These are phyloP conservation scores for Camellia sinensis DNA, from an alignment of 148 eudicot species.

Conservation along the genomic window DNA sequence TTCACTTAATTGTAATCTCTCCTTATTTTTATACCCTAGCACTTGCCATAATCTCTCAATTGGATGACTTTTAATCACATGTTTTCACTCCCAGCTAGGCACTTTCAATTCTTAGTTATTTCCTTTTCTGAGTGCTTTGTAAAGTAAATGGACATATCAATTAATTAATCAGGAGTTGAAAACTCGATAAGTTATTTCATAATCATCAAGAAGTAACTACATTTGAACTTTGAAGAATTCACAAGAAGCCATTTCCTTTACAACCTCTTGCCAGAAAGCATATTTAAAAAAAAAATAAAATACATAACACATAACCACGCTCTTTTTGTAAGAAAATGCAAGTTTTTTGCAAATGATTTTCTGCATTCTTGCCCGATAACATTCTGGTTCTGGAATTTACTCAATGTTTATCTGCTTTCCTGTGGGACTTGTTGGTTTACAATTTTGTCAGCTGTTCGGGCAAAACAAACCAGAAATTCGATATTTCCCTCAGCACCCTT, in stretches of 20 bases:
- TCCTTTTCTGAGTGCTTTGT: too few relatives aligned
- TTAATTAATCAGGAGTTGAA: too few relatives aligned
- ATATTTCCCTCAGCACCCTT: conserved; percentile 92
- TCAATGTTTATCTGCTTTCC: conserved; percentile 3
- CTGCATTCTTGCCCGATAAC: background rate
- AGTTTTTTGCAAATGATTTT: background rate
- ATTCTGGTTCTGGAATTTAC: background rate
- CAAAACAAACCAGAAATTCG: conserved; percentile 77
- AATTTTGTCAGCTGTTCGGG: conserved; percentile 33
- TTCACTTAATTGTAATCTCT: too few relatives aligned
- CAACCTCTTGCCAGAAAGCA: background rate
- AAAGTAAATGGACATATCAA: too few relatives aligned
- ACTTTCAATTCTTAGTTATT: too few relatives aligned
- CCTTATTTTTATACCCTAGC: too few relatives aligned
- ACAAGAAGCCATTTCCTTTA: background rate
- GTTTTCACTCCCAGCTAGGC: too few relatives aligned
- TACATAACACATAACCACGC: too few relatives aligned
- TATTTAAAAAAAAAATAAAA: background rate
- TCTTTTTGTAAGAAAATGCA: background rate
- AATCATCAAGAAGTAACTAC: background rate
- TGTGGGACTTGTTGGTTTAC: conserved; percentile 4
- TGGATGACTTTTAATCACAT: too few relatives aligned
- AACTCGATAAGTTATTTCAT: background rate
- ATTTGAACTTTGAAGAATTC: background rate
- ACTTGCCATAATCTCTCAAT: too few relatives aligned